A percentile compares a stretch with the other conserved stretches of the same genome.
Evolutionary conservation across 2,329 filamentous ascomycete genomes (phyloP).

Genomic region (Pochonia chlamydosporia): DNA sequence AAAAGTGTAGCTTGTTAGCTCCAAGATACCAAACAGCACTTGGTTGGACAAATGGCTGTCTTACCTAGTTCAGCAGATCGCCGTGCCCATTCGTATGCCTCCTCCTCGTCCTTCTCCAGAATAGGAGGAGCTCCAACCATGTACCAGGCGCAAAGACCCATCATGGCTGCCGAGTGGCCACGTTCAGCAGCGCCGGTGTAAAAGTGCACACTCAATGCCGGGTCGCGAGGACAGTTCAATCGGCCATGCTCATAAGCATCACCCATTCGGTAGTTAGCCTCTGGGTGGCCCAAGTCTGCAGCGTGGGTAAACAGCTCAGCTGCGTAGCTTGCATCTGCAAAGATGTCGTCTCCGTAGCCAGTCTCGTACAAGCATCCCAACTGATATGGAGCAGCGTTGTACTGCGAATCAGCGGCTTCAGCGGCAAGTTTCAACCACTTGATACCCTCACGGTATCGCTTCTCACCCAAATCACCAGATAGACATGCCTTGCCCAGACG

Average conservation of each 20-base stretch:
- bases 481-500: constrained; percentile 87
- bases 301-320: constrained; percentile 92
- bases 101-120: constrained; percentile 88
- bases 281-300: constrained; percentile 81
- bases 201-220: constrained; percentile 91
- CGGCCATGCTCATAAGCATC: constrained; percentile 94
- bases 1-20: not conserved
- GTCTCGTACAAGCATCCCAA: constrained; percentile 83
- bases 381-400: constrained; percentile 89
- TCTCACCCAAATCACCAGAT: constrained; percentile 80
- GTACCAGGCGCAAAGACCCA: constrained; percentile 98
- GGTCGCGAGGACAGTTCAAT: constrained; percentile 81
- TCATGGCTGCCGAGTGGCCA: constrained; percentile 85
- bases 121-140: constrained; percentile 91
- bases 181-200: constrained; percentile 88
- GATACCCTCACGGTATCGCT: constrained; percentile 81
- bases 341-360: constrained; percentile 91
- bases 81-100: constrained; percentile 94
- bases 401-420: constrained; percentile 84
- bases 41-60: constrained; percentile 19
- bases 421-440: constrained; percentile 95
- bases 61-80: constrained; percentile 80
- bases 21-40: not conserved
- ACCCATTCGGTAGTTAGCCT: constrained; percentile 85
- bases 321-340: constrained; percentile 83